These are phyloP conservation scores for Biancaea sappan DNA, from an alignment of 306 rosid genomes.

Conservation along the genomic window DNA sequence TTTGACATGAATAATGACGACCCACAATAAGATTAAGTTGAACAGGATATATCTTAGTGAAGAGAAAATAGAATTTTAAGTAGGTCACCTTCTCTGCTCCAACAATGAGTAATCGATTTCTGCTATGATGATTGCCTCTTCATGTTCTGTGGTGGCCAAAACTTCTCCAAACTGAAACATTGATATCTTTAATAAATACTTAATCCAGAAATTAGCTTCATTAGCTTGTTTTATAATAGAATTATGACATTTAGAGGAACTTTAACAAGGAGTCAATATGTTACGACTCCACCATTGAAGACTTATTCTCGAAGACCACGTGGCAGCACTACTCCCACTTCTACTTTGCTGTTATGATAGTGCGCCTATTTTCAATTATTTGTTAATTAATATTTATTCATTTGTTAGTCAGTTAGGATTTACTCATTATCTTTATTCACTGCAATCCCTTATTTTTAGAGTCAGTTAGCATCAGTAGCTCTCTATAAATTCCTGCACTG, in stretches of 20 bases:
- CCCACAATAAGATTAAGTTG: constrained; percentile 7
- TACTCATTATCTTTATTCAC: too few relatives aligned
- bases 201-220: neutral
- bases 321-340: too few relatives aligned
- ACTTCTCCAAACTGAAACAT: constrained; percentile 90
- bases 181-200: constrained; percentile 30
- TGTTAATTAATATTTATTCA: too few relatives aligned
- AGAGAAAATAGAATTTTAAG: constrained; percentile 17
- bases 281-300: too few relatives aligned
- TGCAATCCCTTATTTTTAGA: too few relatives aligned
- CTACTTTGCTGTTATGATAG: too few relatives aligned
- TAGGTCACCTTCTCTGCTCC: constrained; percentile 70
- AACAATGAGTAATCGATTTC: constrained; percentile 85
- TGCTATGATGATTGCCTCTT: constrained; percentile 77
- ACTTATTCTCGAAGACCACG: too few relatives aligned
- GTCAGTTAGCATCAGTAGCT: too few relatives aligned
- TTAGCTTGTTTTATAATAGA: neutral
- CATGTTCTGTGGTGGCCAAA: constrained; percentile 92
- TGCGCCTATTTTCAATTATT: too few relatives aligned
- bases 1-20: neutral
- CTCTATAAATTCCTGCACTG: too few relatives aligned
- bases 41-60: constrained; percentile 21
- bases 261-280: neutral
- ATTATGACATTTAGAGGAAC: neutral
- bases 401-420: too few relatives aligned